Conservation (phyloP, 1,284 basidiomycete genomes). For the Chalciporus piperatoides region DNA sequence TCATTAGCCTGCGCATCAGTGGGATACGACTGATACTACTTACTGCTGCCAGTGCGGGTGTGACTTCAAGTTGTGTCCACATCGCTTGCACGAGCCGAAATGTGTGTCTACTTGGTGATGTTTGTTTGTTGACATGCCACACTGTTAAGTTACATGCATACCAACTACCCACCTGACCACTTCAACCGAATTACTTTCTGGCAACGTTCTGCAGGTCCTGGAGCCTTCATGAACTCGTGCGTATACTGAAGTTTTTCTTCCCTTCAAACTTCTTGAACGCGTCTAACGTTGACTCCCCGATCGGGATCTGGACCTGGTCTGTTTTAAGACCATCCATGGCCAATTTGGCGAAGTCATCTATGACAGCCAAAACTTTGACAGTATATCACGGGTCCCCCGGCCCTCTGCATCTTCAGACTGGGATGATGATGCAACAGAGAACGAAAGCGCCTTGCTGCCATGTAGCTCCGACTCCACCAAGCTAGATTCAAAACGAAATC, state of each 20-base stretch:
- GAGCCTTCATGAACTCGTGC: too few species aligned
- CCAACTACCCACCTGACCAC: too few species aligned
- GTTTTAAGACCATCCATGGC: conserved; percentile 46
- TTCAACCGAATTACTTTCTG: too few species aligned
- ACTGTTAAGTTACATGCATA: too few species aligned
- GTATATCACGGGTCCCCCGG: conserved; percentile 45
- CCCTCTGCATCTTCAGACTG: too few species aligned
- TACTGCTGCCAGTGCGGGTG: too few species aligned
- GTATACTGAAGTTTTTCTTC: conserved; percentile 28
- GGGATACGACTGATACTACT: too few species aligned
- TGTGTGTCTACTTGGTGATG: too few species aligned
- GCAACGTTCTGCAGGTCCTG: background rate
- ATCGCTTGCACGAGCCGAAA: background rate
- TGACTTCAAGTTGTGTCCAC: background rate
- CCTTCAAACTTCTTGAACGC: conserved; percentile 32
- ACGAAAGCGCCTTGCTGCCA: conserved; percentile 41
- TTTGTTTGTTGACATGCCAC: too few species aligned
- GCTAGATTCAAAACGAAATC: conserved; percentile 26
- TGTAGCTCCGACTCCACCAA: conserved; percentile 65
- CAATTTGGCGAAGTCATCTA: conserved; percentile 30
- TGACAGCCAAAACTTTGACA: conserved; percentile 55
- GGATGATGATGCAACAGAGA: too few species aligned
- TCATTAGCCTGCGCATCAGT: too few species aligned
- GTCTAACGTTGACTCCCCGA: conserved; percentile 28
- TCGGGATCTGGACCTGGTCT: conserved; percentile 42